Conservation (phyloP, 495 filamentous ascomycete genomes). For the Penicillium longicatenatum region DNA sequence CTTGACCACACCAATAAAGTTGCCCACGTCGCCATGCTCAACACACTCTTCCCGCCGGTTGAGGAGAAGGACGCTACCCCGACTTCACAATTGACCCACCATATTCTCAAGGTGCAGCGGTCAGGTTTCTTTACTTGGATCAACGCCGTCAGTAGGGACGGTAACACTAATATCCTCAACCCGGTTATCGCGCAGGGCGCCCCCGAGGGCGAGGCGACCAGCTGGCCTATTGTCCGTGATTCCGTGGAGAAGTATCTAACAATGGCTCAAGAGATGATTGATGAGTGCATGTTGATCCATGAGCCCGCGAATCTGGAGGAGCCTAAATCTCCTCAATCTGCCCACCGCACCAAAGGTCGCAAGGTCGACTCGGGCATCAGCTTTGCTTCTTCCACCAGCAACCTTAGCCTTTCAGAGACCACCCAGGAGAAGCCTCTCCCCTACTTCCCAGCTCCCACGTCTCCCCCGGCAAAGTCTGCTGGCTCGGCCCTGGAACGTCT, state of each 20-base stretch:
- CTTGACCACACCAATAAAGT: constrained; percentile 64
- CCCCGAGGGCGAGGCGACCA: constrained; percentile 50
- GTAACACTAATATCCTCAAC: constrained; percentile 51
- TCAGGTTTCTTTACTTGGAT: constrained; percentile 70
- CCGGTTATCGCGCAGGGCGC: constrained; percentile 57
- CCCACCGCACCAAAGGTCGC: constrained; percentile 42
- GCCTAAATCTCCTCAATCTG: constrained; percentile 20
- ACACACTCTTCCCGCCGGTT: constrained; percentile 70
- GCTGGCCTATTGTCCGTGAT: constrained; percentile 58
- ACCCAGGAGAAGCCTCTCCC: constrained; percentile 50
- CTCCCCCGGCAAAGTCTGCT: constrained; percentile 29
- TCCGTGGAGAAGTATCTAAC: constrained; percentile 63
- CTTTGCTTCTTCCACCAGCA: constrained; percentile 47
- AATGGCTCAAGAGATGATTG: constrained; percentile 59
- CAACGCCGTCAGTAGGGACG: constrained; percentile 58
- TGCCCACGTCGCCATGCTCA: constrained; percentile 75
- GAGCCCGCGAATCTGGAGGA: constrained; percentile 49
- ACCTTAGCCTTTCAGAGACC: constrained; percentile 30
- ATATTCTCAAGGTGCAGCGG: constrained; percentile 59
- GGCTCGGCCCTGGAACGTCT: constrained; percentile 61
- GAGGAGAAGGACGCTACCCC: constrained; percentile 48
- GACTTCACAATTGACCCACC: constrained; percentile 55
- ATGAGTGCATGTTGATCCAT: constrained; percentile 56
- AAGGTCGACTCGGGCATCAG: constrained; percentile 68
- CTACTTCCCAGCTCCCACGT: constrained; percentile 33